phyloP scores from a whole-genome alignment of 805 yeast genomes.

The Komagataella pastoris region DNA sequence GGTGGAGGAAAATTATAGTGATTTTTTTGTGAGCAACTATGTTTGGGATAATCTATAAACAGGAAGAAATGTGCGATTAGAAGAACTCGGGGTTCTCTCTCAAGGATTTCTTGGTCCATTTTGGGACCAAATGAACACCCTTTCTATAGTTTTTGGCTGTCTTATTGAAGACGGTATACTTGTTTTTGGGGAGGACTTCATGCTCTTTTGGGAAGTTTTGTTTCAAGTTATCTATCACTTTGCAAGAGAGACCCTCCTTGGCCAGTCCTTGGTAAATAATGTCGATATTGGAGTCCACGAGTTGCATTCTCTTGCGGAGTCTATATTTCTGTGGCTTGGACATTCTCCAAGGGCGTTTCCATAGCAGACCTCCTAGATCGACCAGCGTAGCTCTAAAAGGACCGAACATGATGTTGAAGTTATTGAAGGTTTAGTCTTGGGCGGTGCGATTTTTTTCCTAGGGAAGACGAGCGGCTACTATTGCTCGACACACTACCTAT shows the following conservation, averaged over 20 bases:
- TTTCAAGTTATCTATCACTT: slow-evolving; percentile 22
- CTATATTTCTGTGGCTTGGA: slow-evolving; percentile 72
- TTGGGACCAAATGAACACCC: slow-evolving; percentile 76
- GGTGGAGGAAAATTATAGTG: slow-evolving; percentile 41
- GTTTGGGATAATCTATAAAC: slow-evolving; percentile 55
- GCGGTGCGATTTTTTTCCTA: neutral
- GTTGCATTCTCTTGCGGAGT: slow-evolving; percentile 70
- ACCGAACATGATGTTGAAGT: slow-evolving; percentile 42
- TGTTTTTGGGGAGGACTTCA: slow-evolving; percentile 73
- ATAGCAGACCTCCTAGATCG: slow-evolving; percentile 59
- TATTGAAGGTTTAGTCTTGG: neutral
- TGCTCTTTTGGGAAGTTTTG: slow-evolving; percentile 59
- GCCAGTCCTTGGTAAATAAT: slow-evolving; percentile 39
- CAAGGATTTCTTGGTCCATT: slow-evolving; percentile 79
- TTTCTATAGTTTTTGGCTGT: slow-evolving; percentile 72
- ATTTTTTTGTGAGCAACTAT: slow-evolving; percentile 58
- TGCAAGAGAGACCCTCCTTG: slow-evolving; percentile 16
- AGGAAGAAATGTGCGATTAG: slow-evolving; percentile 15
- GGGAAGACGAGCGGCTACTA: neutral
- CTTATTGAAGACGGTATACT: slow-evolving; percentile 76
- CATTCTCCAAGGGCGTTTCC: slow-evolving; percentile 72
- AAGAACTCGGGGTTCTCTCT: slow-evolving; percentile 69
- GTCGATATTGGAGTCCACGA: slow-evolving; percentile 70
- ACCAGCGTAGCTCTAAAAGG: slow-evolving; percentile 51
- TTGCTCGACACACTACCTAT: neutral